Evolutionary conservation across 768 basidiomycete species (phyloP), one percentile per base, ranked within the genome.

Genomic region (Mycena albidolilacea): DNA sequence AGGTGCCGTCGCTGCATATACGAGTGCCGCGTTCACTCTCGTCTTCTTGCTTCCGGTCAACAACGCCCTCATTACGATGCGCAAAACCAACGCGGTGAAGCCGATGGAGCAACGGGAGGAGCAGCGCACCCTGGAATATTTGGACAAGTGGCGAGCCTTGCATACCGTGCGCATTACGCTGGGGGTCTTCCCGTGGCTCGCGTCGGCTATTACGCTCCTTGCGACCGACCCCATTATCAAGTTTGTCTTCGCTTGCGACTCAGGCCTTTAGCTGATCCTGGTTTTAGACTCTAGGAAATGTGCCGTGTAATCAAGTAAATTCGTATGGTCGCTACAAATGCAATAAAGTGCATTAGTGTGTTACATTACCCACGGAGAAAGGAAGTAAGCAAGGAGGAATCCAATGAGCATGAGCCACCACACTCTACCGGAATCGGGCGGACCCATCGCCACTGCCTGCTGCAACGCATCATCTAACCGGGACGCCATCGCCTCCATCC

Each of bases 401-500:
- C 67, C 75, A 43, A 77, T n/a, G 8, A 63, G 2, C 44, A 67
- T 69, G 58, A 67, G 23, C 55, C 57, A 64, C 64, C 44, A 69
- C 15, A 50, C 67, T 57, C 44, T 41, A 54, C 60, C 62, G 67
- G 17, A 86, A 81, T 8, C 68, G 2, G 72, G 72, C 39, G 79
- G 76, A 0, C 93, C 95, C 88, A 91, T 87, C 23, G 70, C 82
- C 7, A 85, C 88, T 2, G 92, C 91, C 73, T 90, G 84, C 39
- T 78, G 58, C 66, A 96, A 78, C 1, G 89, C 87, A 1, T 70
- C 78, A 76, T 95, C 92, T 30, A 96, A 75, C 10, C 87, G 85
- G 30, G 81, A 81, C 2, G 90, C 87, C 92, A 95, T 94, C 23
- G 91, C 89, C 8, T 92, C 90, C 87, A 95, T 91, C 17, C 93